Percentiles rank a stretch among this genome's conserved stretches.
Evolutionary conservation across 116 monocot species (phyloP).

Genomic region (Cymodocea nodosa): DNA sequence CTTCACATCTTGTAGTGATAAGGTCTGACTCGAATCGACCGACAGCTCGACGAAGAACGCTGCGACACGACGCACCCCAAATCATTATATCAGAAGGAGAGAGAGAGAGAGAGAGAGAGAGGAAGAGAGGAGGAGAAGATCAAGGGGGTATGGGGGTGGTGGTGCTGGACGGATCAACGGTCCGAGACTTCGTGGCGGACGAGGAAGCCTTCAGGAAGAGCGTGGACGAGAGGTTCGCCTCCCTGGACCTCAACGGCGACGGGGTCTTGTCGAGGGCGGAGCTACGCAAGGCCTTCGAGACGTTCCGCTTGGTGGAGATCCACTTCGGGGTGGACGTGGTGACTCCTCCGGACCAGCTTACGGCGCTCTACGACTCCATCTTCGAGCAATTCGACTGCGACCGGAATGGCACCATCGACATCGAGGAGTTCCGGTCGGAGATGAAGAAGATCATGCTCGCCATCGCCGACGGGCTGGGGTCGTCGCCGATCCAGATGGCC

Average conservation of each 20-base stretch:
- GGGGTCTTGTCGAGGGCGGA: constrained; percentile 53
- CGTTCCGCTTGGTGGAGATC: constrained; percentile 28
- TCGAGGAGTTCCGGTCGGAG: constrained; percentile 64
- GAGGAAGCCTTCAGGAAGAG: constrained; percentile 47
- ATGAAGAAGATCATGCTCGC: constrained; percentile 80
- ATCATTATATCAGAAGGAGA: background rate
- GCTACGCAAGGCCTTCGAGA: constrained; percentile 26
- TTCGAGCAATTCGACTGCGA: constrained; percentile 86
- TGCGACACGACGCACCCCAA: too few species aligned
- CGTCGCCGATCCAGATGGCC: constrained; percentile 62
- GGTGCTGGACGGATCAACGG: constrained; percentile 70
- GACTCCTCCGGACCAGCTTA: constrained; percentile 40
- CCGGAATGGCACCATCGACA: constrained; percentile 59
- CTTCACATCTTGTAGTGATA: too few species aligned
- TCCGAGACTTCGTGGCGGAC: constrained; percentile 56
- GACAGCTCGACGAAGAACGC: too few species aligned
- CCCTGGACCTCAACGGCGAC: constrained; percentile 79
- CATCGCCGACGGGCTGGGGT: constrained; percentile 77
- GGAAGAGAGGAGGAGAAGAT: background rate
- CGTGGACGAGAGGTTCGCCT: constrained; percentile 52
- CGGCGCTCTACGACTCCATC: constrained; percentile 72
- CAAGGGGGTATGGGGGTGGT: constrained; percentile 52
- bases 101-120: background rate
- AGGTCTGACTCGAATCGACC: too few species aligned
- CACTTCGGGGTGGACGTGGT: constrained; percentile 65